Percentiles rank a stretch among this genome's conserved stretches.
These are phyloP conservation scores for Lantana camara DNA, from an alignment of 257 asterid genomes.

Conservation along the genomic window DNA sequence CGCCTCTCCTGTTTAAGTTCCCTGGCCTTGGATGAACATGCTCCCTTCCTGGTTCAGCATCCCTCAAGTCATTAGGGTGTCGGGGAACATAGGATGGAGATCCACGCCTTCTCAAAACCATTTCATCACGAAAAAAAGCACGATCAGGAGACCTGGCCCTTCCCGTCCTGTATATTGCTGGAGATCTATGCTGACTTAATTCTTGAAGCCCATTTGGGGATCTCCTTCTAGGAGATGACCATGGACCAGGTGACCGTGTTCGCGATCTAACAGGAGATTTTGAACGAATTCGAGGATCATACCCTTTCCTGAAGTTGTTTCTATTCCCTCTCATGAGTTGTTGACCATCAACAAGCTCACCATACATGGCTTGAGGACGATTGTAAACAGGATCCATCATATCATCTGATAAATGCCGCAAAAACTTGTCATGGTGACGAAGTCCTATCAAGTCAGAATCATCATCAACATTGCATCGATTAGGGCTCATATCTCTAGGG, in stretches of 20 bases:
- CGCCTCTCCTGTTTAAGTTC: slow-evolving; percentile 52
- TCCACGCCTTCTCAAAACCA: slow-evolving; percentile 66
- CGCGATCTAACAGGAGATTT: slow-evolving; percentile 74
- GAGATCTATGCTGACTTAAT: slow-evolving; percentile 57
- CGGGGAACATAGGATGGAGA: slow-evolving; percentile 61
- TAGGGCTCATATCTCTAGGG: slow-evolving; percentile 63
- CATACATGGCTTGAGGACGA: slow-evolving; percentile 52
- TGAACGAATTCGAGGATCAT: slow-evolving; percentile 48
- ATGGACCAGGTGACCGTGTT: slow-evolving; percentile 69
- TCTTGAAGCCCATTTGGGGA: slow-evolving; percentile 58
- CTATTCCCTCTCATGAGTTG: slow-evolving; percentile 46
- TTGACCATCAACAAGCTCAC: slow-evolving; percentile 58
- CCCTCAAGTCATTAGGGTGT: slow-evolving; percentile 56
- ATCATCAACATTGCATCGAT: slow-evolving; percentile 42
- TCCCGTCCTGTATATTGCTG: slow-evolving; percentile 56
- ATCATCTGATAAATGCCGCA: slow-evolving; percentile 54
- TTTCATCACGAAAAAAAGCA: slow-evolving; percentile 63
- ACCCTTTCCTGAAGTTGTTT: slow-evolving; percentile 56
- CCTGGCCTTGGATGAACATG: slow-evolving; percentile 53
- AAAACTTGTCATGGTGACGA: slow-evolving; percentile 51
- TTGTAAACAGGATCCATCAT: slow-evolving; percentile 43
- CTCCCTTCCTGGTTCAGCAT: slow-evolving; percentile 56
- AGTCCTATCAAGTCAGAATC: slow-evolving; percentile 40
- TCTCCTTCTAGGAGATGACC: slow-evolving; percentile 80
- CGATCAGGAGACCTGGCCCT: slow-evolving; percentile 82